These are phyloP conservation scores for Camellia granthamiana DNA, from an alignment of 148 eudicot genomes.

Conservation along the genomic window DNA sequence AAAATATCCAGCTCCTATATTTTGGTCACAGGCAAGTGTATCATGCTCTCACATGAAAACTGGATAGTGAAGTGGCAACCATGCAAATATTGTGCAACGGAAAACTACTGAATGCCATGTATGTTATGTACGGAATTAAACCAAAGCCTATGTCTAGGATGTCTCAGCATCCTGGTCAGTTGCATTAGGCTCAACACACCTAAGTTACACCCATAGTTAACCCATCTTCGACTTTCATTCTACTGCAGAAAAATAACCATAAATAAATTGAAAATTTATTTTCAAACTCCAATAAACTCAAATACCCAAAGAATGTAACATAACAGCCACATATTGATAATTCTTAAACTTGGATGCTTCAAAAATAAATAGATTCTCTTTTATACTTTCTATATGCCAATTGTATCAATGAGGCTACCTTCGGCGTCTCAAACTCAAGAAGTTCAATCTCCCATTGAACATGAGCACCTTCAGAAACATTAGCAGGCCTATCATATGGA, in stretches of 20 bases:
- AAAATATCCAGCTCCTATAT: not conserved
- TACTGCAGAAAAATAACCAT: not conserved
- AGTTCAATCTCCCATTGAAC: conserved; percentile 98
- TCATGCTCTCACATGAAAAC: not conserved
- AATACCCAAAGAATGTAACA: not conserved
- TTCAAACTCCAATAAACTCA: not conserved
- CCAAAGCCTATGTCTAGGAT: not conserved
- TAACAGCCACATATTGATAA: not conserved
- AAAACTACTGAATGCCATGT: not conserved
- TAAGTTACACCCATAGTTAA: not conserved
- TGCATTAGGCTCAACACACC: not conserved
- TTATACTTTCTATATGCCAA: not conserved
- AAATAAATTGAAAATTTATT: not conserved
- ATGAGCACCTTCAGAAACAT: conserved; percentile 83
- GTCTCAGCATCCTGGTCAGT: not conserved
- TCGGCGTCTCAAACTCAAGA: conserved; percentile 83
- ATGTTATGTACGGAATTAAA: not conserved
- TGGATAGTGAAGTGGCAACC: not conserved
- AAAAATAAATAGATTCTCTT: not conserved
- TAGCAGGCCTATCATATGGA: conserved; percentile 57
- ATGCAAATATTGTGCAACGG: not conserved
- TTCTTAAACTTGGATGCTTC: not conserved
- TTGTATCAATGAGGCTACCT: conserved; percentile 37
- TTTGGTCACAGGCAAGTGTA: not conserved
- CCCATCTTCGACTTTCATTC: not conserved